Evolutionary conservation across 345 rosid genomes (phyloP), one percentile per base, ranked within the genome.

Genomic region (Hibiscus tridactylites): DNA sequence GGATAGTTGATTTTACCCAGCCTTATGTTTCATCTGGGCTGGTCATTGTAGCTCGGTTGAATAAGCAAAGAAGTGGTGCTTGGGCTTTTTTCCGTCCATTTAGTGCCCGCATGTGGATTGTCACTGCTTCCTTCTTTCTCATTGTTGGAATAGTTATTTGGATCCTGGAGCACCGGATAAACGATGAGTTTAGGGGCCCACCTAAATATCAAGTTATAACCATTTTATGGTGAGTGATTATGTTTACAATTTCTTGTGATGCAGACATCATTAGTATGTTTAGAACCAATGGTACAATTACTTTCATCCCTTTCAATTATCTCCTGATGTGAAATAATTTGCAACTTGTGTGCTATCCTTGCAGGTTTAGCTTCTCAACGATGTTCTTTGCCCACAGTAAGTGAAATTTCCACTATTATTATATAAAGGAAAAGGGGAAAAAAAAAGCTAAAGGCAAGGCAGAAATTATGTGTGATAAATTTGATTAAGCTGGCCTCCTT

Each of bases 351-450:
- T 79, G 73, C 42, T 66, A 42, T 77, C 68, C 33, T 10, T 90
- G 87, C 97, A 94, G 98, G 98, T 92, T 95, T 88, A 89, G 97
- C 87, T 85, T 95, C 77, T 95, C 97, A 9, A 95, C 99, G 42
- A 73, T 95, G 75, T 95, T 95, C 83, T 95, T 92, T 19, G 87
- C 97, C 9, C 97, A 95, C 71, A 85, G 98, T 91, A 87, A 81
- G 98, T 83, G 61, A 19, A 72, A 33, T 61, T 12, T 59, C 62
- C 26, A 26, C 24, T 49, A 28, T 26, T 31, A 31, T 31, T 3
- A 31, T 31, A 31, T 31, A 31, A 31, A 31, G 33, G 24, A 21
- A 21, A 31, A 31, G 4, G 0, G 0, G 0, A 31, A 31, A 31
- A 31, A 31, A 31, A 31, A 2, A 31, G 33, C 33, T 31, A 31